These are phyloP conservation scores for Aureobasidium sp. DNA, from an alignment of 2,329 filamentous ascomycete genomes.

Conservation along the genomic window DNA sequence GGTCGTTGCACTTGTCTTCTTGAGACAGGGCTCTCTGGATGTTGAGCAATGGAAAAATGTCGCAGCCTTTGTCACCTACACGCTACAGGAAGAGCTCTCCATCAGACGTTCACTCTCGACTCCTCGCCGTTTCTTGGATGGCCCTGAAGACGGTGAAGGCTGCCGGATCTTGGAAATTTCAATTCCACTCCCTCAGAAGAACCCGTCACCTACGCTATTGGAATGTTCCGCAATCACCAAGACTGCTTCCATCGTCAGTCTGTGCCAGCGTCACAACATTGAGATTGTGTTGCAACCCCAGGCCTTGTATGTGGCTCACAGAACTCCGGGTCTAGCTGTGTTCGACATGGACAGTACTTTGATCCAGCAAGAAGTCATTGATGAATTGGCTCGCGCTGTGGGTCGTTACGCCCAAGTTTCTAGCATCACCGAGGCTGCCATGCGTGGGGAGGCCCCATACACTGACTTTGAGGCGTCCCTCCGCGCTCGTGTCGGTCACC, in stretches of 20 bases:
- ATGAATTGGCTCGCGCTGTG: conserved; percentile 80
- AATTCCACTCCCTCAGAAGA: conserved; percentile 13
- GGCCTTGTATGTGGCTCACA: conserved; percentile 20
- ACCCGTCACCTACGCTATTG: conserved; percentile 6
- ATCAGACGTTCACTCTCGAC: conserved; percentile 14
- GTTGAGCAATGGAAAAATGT: conserved; percentile 12
- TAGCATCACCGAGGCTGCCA: conserved; percentile 83
- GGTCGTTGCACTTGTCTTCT: conserved; percentile 18
- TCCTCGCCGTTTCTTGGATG: conserved; percentile 16
- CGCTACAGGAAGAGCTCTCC: conserved; percentile 14
- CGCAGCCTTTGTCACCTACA: conserved; percentile 13
- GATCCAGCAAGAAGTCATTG: conserved; percentile 96
- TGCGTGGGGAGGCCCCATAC: conserved; percentile 68
- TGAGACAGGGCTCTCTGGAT: conserved; percentile 10
- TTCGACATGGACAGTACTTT: conserved; percentile 99
- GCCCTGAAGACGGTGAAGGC: background rate
- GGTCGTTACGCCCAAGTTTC: conserved; percentile 65
- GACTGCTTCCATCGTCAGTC: conserved; percentile 9
- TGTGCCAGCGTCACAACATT: conserved; percentile 14
- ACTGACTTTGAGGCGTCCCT: conserved; percentile 84
- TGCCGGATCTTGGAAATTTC: conserved; percentile 17
- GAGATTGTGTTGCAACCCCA: conserved; percentile 18
- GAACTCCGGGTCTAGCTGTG: conserved; percentile 61
- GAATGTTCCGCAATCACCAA: conserved; percentile 17
- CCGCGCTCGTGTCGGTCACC: conserved; percentile 68